A percentile compares a stretch with the other conserved stretches of the same genome.
Conservation (phyloP, 371 early-diverging fungal genomes). For the Mucor mucedo region DNA sequence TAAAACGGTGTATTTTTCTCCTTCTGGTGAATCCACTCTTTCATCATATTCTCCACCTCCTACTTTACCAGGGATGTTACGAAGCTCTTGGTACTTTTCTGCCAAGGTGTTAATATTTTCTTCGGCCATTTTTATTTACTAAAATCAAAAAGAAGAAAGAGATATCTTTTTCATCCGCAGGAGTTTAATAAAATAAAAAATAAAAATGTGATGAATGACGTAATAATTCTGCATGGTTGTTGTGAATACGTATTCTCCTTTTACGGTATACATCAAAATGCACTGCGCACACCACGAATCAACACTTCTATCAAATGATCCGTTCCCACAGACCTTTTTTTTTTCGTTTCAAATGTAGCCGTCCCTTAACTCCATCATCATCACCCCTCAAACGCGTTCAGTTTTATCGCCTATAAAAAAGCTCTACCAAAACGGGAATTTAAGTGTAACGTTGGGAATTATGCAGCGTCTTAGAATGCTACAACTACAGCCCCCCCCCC, state of each 20-base stretch:
- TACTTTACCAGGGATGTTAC: constrained; percentile 52
- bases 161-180: background rate
- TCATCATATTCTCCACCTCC: constrained; percentile 50
- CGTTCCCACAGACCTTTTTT: too few species aligned
- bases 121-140: constrained; percentile 13
- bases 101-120: constrained; percentile 40
- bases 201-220: background rate
- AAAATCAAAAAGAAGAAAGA: constrained; percentile 5
- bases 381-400: too few species aligned
- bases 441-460: too few species aligned
- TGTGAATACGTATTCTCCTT: background rate
- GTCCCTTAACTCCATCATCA: too few species aligned
- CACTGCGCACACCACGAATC: too few species aligned
- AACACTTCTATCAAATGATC: too few species aligned
- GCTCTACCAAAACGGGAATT: too few species aligned
- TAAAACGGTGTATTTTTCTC: constrained; percentile 52
- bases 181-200: background rate
- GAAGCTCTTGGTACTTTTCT: constrained; percentile 47
- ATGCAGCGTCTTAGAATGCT: too few species aligned
- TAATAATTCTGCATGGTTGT: background rate
- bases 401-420: too few species aligned
- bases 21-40: constrained; percentile 44
- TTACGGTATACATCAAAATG: too few species aligned
- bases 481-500: too few species aligned
- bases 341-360: too few species aligned